Evolutionary conservation across 2,329 filamentous ascomycete genomes (phyloP).

Genomic region (Aspergillus sp.): DNA sequence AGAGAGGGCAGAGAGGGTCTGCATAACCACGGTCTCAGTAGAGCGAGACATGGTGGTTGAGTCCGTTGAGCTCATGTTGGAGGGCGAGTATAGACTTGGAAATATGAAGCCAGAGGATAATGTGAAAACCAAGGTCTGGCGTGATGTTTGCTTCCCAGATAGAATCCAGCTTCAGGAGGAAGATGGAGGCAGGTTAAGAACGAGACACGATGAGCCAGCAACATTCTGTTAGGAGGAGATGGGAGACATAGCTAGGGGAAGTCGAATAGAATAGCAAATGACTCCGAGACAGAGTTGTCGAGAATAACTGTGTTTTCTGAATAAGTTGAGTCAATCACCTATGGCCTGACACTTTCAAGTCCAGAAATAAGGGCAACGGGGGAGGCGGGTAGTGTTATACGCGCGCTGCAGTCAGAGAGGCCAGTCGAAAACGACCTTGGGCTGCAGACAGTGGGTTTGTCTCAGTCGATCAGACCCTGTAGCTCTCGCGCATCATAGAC

Average conservation of each 20-base stretch:
- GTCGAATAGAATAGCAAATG: conserved; percentile 11
- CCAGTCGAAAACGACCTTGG: background rate
- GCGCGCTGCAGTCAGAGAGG: conserved; percentile 1
- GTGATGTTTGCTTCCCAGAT: background rate
- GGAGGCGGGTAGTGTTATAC: background rate
- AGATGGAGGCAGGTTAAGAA: background rate
- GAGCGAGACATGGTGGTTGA: conserved; percentile 15
- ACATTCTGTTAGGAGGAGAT: conserved; percentile 10
- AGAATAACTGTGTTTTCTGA: conserved; percentile 3
- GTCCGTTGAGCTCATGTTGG: conserved; percentile 7
- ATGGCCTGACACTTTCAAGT: background rate
- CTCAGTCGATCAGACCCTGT: background rate
- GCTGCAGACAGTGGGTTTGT: conserved; percentile 6
- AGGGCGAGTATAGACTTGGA: background rate
- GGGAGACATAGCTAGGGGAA: conserved; percentile 4
- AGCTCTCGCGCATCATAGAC: conserved; percentile 7
- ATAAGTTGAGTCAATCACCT: conserved; percentile 15
- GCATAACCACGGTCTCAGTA: conserved; percentile 43
- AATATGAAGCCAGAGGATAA: background rate
- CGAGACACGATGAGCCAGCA: conserved; percentile 12
- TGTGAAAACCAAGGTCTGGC: background rate
- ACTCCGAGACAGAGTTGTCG: conserved; percentile 7
- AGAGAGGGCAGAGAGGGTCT: conserved; percentile 51
- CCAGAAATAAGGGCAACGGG: background rate
- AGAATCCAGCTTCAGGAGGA: background rate